Conservation (phyloP, 129 eudicot species). For the Ambrosia artemisiifolia region DNA sequence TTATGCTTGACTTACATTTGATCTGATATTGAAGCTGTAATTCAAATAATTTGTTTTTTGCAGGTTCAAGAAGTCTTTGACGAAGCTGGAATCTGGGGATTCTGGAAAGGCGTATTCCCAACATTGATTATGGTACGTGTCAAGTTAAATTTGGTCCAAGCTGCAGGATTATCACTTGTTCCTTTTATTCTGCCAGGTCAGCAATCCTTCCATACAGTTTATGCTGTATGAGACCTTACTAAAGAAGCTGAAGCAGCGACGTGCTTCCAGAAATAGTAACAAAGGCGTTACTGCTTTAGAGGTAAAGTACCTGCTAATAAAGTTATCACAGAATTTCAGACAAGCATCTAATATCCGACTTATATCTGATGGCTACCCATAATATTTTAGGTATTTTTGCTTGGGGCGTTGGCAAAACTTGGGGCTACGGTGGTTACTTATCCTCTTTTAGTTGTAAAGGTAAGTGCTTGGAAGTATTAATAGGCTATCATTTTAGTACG, state of each 20-base stretch:
- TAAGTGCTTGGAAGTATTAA: slow-evolving; percentile 10
- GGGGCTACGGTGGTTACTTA: slow-evolving; percentile 96
- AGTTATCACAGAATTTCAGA: neutral
- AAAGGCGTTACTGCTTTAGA: slow-evolving; percentile 86
- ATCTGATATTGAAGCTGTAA: slow-evolving; percentile 13
- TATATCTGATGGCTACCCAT: slow-evolving; percentile 10
- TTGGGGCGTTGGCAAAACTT: slow-evolving; percentile 95
- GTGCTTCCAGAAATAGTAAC: slow-evolving; percentile 54
- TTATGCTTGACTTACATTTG: slow-evolving; percentile 8
- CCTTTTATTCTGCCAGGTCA: slow-evolving; percentile 54
- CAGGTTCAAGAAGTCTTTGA: slow-evolving; percentile 92
- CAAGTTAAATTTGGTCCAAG: slow-evolving; percentile 19
- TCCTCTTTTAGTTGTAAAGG: slow-evolving; percentile 97
- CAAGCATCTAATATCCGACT: slow-evolving; percentile 13
- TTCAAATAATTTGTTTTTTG: slow-evolving; percentile 2
- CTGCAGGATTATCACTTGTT: slow-evolving; percentile 26
- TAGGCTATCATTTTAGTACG: neutral
- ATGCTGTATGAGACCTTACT: slow-evolving; percentile 94
- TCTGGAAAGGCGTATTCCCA: slow-evolving; percentile 97
- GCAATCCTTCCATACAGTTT: slow-evolving; percentile 98
- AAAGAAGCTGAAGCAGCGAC: slow-evolving; percentile 81
- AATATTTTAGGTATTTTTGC: slow-evolving; percentile 65
- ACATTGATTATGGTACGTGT: slow-evolving; percentile 86
- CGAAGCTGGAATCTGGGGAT: slow-evolving; percentile 90
- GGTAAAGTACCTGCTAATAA: slow-evolving; percentile 40